Percentiles rank a stretch among this genome's conserved stretches.
Conservation (phyloP, 179 eudicot species). For the Gypsophila paniculata region DNA sequence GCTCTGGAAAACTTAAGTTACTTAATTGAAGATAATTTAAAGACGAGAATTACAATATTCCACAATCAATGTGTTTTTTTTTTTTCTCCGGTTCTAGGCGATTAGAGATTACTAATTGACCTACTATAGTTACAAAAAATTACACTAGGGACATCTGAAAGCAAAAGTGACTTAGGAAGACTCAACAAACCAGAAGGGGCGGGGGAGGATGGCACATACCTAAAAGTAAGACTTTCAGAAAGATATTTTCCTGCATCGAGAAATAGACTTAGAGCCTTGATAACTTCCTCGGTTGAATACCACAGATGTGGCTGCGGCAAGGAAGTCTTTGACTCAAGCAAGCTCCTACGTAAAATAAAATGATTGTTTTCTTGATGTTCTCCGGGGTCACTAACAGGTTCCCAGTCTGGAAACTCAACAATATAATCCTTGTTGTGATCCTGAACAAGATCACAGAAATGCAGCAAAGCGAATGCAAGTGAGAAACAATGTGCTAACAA, state of each 20-base stretch:
- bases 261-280: conserved; percentile 68
- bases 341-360: conserved; percentile 23
- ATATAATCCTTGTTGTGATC: conserved; percentile 92
- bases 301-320: conserved; percentile 79
- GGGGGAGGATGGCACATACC: conserved; percentile 35
- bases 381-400: conserved; percentile 36
- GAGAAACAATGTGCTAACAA: neutral
- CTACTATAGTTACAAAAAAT: neutral
- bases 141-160: neutral
- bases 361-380: conserved; percentile 28
- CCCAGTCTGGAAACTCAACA: conserved; percentile 94
- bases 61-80: neutral
- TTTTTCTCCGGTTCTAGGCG: neutral
- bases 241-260: conserved; percentile 63
- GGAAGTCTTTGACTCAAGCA: conserved; percentile 40
- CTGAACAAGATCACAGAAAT: conserved; percentile 38
- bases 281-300: conserved; percentile 67
- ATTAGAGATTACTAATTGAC: neutral
- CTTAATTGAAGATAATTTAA: neutral
- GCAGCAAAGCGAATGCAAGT: conserved; percentile 1
- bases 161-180: neutral
- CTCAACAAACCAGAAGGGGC: neutral
- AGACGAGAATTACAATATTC: neutral
- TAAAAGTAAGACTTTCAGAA: conserved; percentile 70
- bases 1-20: conserved; percentile 21